phyloP scores from a whole-genome alignment of 2,329 filamentous ascomycete genomes.

The Colletotrichum tofieldiae region DNA sequence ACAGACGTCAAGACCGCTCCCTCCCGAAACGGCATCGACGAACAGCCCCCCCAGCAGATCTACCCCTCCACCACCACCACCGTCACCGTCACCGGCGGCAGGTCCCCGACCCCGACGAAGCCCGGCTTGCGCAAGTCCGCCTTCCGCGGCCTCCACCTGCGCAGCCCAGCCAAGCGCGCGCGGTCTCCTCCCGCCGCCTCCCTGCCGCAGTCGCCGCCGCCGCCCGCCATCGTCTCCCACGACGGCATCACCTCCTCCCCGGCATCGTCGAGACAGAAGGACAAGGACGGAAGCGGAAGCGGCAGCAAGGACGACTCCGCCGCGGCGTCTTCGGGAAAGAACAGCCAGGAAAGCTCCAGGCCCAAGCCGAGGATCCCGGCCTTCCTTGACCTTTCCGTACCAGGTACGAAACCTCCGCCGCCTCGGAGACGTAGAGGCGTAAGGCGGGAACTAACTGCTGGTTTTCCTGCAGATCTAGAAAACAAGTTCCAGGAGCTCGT shows the following conservation, averaged over 20 bases:
- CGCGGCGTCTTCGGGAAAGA: slow-evolving; percentile 24
- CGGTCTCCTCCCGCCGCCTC: slow-evolving; percentile 57
- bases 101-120: slow-evolving; percentile 42
- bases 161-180: slow-evolving; percentile 63
- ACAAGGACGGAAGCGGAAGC: slow-evolving; percentile 31
- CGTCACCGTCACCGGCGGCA: slow-evolving; percentile 35
- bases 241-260: slow-evolving; percentile 51
- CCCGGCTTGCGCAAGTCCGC: slow-evolving; percentile 54
- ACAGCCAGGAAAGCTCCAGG: slow-evolving; percentile 16
- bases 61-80: slow-evolving; percentile 41
- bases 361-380: slow-evolving; percentile 53
- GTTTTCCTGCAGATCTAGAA: slow-evolving; percentile 35
- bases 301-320: slow-evolving; percentile 17
- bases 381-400: slow-evolving; percentile 56
- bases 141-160: slow-evolving; percentile 63
- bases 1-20: slow-evolving; percentile 49
- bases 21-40: slow-evolving; percentile 45
- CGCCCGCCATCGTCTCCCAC: slow-evolving; percentile 53
- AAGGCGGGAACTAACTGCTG: slow-evolving; percentile 31
- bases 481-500: slow-evolving; percentile 67
- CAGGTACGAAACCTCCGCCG: slow-evolving; percentile 51
- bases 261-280: slow-evolving; percentile 26
- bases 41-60: slow-evolving; percentile 45
- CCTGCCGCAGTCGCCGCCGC: slow-evolving; percentile 43
- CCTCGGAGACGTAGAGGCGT: slow-evolving; percentile 27